Evolutionary conservation across 2,329 filamentous ascomycete genomes (phyloP).

Genomic region (Lachnellula arida): DNA sequence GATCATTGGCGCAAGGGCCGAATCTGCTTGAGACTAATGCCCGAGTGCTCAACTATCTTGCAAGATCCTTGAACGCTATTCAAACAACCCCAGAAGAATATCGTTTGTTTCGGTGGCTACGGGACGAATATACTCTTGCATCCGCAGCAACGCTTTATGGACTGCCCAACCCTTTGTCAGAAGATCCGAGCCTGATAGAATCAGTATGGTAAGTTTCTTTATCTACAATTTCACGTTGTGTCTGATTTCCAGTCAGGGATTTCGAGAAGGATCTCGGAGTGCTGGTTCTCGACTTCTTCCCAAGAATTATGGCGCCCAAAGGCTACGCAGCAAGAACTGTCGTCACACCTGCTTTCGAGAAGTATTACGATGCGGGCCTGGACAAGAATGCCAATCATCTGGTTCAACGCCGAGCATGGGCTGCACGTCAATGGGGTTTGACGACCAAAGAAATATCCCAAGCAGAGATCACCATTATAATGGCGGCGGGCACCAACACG

Average conservation of each 20-base stretch:
- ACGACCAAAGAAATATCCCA: conserved; percentile 19
- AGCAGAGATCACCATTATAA: conserved; percentile 31
- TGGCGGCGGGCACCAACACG: conserved; percentile 32
- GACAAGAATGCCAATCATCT: conserved; percentile 25
- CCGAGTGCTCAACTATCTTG: conserved; percentile 35
- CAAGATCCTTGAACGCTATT: conserved; percentile 26
- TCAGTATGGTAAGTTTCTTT: conserved; percentile 32
- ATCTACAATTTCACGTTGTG: neutral
- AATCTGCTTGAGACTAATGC: conserved; percentile 21
- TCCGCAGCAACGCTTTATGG: conserved; percentile 40
- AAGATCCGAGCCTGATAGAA: conserved; percentile 32
- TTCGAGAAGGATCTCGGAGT: conserved; percentile 27
- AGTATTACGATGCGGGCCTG: conserved; percentile 28
- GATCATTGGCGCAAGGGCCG: conserved; percentile 3
- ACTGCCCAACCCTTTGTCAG: conserved; percentile 37
- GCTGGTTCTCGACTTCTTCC: conserved; percentile 29
- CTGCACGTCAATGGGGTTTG: conserved; percentile 4
- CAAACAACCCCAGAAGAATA: conserved; percentile 1
- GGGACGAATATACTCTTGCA: conserved; percentile 16
- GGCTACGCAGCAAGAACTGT: conserved; percentile 32
- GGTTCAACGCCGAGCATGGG: conserved; percentile 5
- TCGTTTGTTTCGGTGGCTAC: conserved; percentile 8
- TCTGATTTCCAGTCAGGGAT: conserved; percentile 13
- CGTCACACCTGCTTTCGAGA: conserved; percentile 31
- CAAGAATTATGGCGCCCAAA: conserved; percentile 28